phyloP scores from a whole-genome alignment of 2,329 filamentous ascomycete species.

The Xylaria sp. region DNA sequence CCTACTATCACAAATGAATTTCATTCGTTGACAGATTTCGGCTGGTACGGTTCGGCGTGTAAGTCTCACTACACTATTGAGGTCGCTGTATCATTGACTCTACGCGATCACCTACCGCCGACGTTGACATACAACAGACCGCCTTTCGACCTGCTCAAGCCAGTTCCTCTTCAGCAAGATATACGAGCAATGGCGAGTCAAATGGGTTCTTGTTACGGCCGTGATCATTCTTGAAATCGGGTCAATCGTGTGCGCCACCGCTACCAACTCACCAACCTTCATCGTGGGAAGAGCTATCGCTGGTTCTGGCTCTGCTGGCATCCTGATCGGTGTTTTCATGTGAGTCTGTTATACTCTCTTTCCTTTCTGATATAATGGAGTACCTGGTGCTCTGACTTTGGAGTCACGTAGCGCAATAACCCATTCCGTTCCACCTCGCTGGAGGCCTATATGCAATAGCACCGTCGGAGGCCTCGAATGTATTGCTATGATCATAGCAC shows the following conservation, averaged over 20 bases:
- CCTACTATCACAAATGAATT: conserved; percentile 40
- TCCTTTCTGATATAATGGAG: background rate
- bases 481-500: conserved; percentile 34
- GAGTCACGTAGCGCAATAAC: conserved; percentile 21
- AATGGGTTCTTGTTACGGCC: conserved; percentile 32
- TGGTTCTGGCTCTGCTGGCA: conserved; percentile 39
- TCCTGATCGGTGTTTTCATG: conserved; percentile 35
- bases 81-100: background rate
- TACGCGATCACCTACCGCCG: background rate
- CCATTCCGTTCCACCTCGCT: conserved; percentile 31
- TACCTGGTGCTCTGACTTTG: background rate
- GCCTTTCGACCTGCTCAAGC: conserved; percentile 21
- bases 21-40: conserved; percentile 38
- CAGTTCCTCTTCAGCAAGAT: conserved; percentile 31
- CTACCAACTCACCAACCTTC: conserved; percentile 31
- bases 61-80: conserved; percentile 10
- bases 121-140: conserved; percentile 10
- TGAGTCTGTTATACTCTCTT: background rate
- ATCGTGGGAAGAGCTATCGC: conserved; percentile 43
- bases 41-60: conserved; percentile 39
- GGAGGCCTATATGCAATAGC: conserved; percentile 34
- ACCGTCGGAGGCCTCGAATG: conserved; percentile 30
- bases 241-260: conserved; percentile 32
- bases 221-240: conserved; percentile 38
- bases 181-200: conserved; percentile 30